These are phyloP conservation scores for Trichophyton mentagrophytes DNA, from an alignment of 2,329 filamentous ascomycete genomes.

Conservation along the genomic window DNA sequence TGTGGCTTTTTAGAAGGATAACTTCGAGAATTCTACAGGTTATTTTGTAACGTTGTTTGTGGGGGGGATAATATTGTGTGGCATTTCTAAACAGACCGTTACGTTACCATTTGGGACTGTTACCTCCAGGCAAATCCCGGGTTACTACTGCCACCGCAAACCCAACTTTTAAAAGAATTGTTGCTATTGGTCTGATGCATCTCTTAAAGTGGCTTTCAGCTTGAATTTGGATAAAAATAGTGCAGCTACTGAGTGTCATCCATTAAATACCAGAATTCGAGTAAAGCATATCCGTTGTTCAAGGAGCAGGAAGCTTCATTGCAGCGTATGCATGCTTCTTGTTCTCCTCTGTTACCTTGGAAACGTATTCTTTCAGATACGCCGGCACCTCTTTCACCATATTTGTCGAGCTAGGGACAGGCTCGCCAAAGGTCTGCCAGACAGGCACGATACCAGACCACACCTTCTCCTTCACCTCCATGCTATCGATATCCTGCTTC, in stretches of 20 bases:
- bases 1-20: no score
- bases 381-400: conserved; percentile 45
- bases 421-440: conserved; percentile 50
- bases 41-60: no score
- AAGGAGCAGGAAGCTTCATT: conserved; percentile 10
- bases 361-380: conserved; percentile 46
- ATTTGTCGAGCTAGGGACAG: conserved; percentile 49
- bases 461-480: conserved; percentile 37
- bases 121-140: not conserved
- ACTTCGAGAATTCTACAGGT: no score
- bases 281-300: not conserved
- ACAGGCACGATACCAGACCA: conserved; percentile 55
- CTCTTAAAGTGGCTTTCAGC: no score
- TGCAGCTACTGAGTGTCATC: no score
- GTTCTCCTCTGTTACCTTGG: conserved; percentile 36
- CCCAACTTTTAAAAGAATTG: not conserved
- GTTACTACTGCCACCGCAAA: not conserved
- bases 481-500: conserved; percentile 39
- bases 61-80: no score
- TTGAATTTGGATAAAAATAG: no score
- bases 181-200: no score
- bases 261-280: no score
- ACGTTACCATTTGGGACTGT: not conserved
- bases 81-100: no score
- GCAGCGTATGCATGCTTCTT: conserved; percentile 30